Evolutionary conservation across 768 basidiomycete genomes (phyloP).

Genomic region (Scleroderma bovista): DNA sequence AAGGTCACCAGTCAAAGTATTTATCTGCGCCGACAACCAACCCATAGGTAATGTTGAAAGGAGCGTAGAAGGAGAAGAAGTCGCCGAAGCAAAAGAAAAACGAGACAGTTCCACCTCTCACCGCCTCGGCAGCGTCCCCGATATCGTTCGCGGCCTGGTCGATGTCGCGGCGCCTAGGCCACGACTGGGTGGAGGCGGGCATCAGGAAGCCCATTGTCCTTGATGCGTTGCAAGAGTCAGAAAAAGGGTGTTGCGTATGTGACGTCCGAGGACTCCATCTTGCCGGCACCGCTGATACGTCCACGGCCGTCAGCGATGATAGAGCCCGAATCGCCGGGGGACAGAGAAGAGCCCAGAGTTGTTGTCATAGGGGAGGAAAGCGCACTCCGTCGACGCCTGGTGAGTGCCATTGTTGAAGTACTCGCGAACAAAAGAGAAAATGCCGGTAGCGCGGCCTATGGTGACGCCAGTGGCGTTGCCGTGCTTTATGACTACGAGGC

Average conservation of each 20-base stretch:
- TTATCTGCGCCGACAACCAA: too few relatives aligned
- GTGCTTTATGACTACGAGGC: slow-evolving; percentile 31
- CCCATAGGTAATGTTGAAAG: too few relatives aligned
- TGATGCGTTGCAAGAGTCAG: slow-evolving; percentile 29
- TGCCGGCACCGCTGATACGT: slow-evolving; percentile 29
- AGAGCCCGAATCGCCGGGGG: slow-evolving; percentile 34
- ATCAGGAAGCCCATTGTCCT: slow-evolving; percentile 18
- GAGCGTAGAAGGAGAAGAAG: too few relatives aligned
- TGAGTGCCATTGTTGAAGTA: slow-evolving; percentile 18
- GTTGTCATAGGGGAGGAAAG: slow-evolving; percentile 23
- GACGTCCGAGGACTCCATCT: slow-evolving; percentile 21
- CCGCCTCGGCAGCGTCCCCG: not conserved
- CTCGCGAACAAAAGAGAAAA: slow-evolving; percentile 29
- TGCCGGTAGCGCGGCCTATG: slow-evolving; percentile 29
- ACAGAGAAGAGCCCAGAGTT: slow-evolving; percentile 30
- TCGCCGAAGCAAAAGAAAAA: too few relatives aligned
- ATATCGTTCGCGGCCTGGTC: not conserved
- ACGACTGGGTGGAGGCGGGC: slow-evolving; percentile 7
- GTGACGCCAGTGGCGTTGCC: slow-evolving; percentile 32
- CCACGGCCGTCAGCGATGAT: slow-evolving; percentile 30
- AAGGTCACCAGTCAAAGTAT: too few relatives aligned
- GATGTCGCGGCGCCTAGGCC: not conserved
- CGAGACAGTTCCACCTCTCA: not conserved
- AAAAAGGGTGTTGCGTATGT: slow-evolving; percentile 37
- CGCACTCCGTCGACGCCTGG: slow-evolving; percentile 27